These are phyloP conservation scores for Fusarium veterinarium DNA, from an alignment of 2,329 filamentous ascomycete species.

Conservation along the genomic window DNA sequence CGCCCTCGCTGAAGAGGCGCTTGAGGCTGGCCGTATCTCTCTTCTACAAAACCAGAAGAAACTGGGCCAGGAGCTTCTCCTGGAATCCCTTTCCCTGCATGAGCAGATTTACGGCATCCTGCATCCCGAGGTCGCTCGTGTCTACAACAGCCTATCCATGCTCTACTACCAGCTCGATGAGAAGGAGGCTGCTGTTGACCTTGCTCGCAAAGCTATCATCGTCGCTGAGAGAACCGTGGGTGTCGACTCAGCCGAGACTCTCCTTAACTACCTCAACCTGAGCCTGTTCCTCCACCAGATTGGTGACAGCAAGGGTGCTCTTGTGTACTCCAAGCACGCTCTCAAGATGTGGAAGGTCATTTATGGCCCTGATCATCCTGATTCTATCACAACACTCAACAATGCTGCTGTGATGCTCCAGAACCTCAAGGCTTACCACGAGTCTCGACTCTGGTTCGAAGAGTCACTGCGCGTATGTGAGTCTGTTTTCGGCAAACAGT, in stretches of 20 bases:
- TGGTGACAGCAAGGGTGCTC: constrained; percentile 88
- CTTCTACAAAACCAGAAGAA: constrained; percentile 95
- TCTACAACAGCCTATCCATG: constrained; percentile 95
- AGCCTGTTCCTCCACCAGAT: constrained; percentile 93
- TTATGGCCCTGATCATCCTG: constrained; percentile 91
- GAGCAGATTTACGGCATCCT: constrained; percentile 99
- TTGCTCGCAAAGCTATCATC: constrained; percentile 95
- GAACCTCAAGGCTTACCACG: constrained; percentile 91
- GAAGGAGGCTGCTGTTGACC: constrained; percentile 93
- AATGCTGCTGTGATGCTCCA: constrained; percentile 99
- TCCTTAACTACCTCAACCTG: constrained; percentile 95
- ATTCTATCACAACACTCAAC: constrained; percentile 98
- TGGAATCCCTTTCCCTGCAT: constrained; percentile 96
- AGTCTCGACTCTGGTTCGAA: constrained; percentile 97
- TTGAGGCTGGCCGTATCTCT: constrained; percentile 97
- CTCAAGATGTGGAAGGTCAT: constrained; percentile 97
- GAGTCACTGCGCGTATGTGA: constrained; percentile 90
- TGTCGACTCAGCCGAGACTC: constrained; percentile 91
- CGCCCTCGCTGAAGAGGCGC: constrained; percentile 90
- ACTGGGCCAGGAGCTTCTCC: constrained; percentile 91
- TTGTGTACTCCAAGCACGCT: constrained; percentile 91
- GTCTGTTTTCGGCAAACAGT: constrained; percentile 86
- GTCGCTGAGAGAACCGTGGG: constrained; percentile 95
- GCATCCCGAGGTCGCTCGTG: constrained; percentile 93
- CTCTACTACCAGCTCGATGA: constrained; percentile 98